Evolutionary conservation across 1,284 basidiomycete genomes (phyloP).

Genomic region (Pyrrhoderma noxium): DNA sequence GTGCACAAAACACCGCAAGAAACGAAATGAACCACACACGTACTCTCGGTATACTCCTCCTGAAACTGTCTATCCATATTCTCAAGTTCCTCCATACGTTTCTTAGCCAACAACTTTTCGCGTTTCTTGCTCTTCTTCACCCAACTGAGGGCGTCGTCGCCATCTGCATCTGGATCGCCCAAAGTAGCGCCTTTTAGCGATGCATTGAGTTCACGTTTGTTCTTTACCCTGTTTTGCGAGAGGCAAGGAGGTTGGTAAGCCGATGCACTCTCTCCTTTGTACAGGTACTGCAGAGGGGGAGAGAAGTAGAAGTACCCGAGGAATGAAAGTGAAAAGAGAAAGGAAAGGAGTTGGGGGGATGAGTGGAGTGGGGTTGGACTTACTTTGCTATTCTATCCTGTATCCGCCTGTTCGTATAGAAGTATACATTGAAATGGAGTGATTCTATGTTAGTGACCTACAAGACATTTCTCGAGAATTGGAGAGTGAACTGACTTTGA

Average conservation of each 20-base stretch:
- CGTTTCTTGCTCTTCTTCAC: slow-evolving; percentile 83
- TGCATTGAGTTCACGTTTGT: slow-evolving; percentile 83
- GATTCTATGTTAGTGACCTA: too few species aligned
- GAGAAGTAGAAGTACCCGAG: slow-evolving; percentile 51
- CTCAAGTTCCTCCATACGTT: slow-evolving; percentile 72
- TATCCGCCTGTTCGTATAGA: slow-evolving; percentile 49
- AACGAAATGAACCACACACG: slow-evolving; percentile 25
- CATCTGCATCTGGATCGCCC: slow-evolving; percentile 69
- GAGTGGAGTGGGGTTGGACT: slow-evolving; percentile 37
- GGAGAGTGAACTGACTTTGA: slow-evolving; percentile 49
- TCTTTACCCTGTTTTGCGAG: slow-evolving; percentile 85
- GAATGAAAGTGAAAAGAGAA: too few species aligned
- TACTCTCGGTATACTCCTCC: slow-evolving; percentile 75
- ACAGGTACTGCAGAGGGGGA: slow-evolving; percentile 21
- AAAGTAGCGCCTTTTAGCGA: slow-evolving; percentile 88
- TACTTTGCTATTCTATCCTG: slow-evolving; percentile 84
- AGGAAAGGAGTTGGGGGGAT: slow-evolving; percentile 29
- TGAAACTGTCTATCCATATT: slow-evolving; percentile 72
- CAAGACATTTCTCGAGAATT: too few species aligned
- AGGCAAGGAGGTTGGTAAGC: slow-evolving; percentile 33
- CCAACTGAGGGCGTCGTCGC: slow-evolving; percentile 79
- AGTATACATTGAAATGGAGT: too few species aligned
- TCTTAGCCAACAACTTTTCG: slow-evolving; percentile 76
- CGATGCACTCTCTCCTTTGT: slow-evolving; percentile 35
- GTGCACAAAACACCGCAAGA: too few species aligned